Percentiles rank a stretch among this genome's conserved stretches.
Conservation (phyloP, 805 yeast genomes). For the Metschnikowia lochheadii region DNA sequence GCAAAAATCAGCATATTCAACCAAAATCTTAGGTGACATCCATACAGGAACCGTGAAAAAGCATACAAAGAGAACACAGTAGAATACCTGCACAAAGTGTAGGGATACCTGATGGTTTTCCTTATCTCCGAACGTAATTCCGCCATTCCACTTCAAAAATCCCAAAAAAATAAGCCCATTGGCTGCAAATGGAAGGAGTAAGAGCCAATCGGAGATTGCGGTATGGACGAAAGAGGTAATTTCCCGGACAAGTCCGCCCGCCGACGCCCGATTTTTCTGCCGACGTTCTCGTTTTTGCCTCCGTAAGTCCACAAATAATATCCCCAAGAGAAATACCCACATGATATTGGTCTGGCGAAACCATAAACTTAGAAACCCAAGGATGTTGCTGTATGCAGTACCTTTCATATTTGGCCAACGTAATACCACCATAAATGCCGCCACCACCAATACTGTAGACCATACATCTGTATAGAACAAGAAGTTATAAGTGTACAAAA, state of each 20-base stretch:
- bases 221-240: constrained; percentile 5
- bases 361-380: constrained; percentile 60
- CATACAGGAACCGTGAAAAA: constrained; percentile 74
- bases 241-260: neutral
- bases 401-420: constrained; percentile 18
- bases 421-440: constrained; percentile 48
- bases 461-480: constrained; percentile 92
- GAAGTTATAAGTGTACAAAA: constrained; percentile 66
- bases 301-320: constrained; percentile 49
- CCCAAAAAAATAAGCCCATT: constrained; percentile 51
- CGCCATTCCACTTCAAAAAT: constrained; percentile 68
- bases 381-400: constrained; percentile 42
- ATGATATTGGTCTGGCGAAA: constrained; percentile 90
- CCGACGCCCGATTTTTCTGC: neutral
- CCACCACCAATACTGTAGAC: constrained; percentile 70
- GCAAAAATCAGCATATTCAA: constrained; percentile 33
- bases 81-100: constrained; percentile 79
- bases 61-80: constrained; percentile 62
- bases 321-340: constrained; percentile 69
- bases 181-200: constrained; percentile 46
- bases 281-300: neutral
- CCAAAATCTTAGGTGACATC: constrained; percentile 44
- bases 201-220: constrained; percentile 18
- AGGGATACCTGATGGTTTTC: constrained; percentile 70
- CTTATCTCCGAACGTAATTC: constrained; percentile 89